Evolutionary conservation across 129 eudicot genomes (phyloP), one percentile per base, ranked within the genome.

Genomic region (Flaveria linearis): DNA sequence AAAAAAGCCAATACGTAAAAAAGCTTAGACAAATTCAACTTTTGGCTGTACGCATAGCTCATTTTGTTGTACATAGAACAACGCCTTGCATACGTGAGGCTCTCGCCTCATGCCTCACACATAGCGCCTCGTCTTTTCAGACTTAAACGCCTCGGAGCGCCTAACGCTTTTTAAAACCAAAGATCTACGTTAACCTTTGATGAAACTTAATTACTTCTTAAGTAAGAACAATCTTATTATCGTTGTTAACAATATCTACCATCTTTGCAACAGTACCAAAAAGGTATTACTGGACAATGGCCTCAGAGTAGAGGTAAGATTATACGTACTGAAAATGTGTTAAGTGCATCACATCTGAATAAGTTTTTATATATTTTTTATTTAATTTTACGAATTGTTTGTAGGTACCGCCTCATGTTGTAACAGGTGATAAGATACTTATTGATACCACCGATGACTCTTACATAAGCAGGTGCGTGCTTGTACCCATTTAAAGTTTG

Each of bases 231-330:
- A n/a, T 18, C 13, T 41, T 17, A 47, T 46, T 30, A n/a, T 62
- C 8, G 7, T 45, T 42, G 6, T 23, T 60, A 71, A 47, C 17
- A 17, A 58, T 55, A 16, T 66, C 25, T 78, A 33, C n/a, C 63
- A 4, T 62, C 52, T 20, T 73, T 77, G 78, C 36, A 70, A 57
- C 96, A 93, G 98, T 81, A 80, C 83, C 66, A 93, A 93, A 79
- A 90, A 83, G 79, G 98, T 82, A 61, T 67, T 87, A 77, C 83
- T 93, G 84, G 98, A 93, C 82, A 93, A 93, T 79, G 98, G 98
- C 81, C 83, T 93, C 33, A 85, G 86, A 64, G 84, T 93, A 73
- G 96, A 88, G 84, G 98, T 91, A 56, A 84, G 80, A 69, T 71
- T 25, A 77, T 66, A 55, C n/a, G 39, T 58, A n/a, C 20, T 18